phyloP scores from a whole-genome alignment of 2,329 filamentous ascomycete genomes.

The Colletotrichum sp. region DNA sequence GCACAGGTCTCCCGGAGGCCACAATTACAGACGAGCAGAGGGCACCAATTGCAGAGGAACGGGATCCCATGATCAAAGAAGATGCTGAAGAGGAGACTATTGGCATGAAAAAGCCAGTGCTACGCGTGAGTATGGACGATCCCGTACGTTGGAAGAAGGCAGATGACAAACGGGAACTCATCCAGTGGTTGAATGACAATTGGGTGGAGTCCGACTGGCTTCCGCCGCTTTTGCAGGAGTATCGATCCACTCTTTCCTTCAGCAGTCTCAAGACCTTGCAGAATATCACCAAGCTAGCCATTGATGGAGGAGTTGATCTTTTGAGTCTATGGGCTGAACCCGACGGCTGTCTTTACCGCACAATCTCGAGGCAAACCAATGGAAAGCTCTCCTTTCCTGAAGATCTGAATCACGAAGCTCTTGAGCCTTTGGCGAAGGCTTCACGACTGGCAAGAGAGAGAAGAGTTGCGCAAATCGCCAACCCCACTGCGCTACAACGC shows the following conservation, averaged over 20 bases:
- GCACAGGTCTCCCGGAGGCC: background rate
- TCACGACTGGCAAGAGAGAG: background rate
- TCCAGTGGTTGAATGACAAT: background rate
- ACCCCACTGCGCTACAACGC: background rate
- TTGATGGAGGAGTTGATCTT: background rate
- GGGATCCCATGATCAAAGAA: background rate
- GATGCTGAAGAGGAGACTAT: background rate
- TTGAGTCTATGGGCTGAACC: constrained; percentile 5
- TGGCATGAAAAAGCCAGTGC: background rate
- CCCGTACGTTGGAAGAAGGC: background rate
- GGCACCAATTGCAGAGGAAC: background rate
- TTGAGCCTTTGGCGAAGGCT: background rate
- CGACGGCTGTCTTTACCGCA: constrained; percentile 6
- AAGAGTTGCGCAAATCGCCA: background rate
- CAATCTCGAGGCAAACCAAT: background rate
- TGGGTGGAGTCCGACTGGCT: constrained; percentile 12
- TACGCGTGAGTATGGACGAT: background rate
- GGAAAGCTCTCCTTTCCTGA: constrained; percentile 2
- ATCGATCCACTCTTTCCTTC: background rate
- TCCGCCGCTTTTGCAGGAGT: background rate
- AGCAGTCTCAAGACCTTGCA: background rate
- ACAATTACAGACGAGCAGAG: background rate
- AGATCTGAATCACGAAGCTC: background rate
- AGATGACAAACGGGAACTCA: background rate
- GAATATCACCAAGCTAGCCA: background rate